Evolutionary conservation across 2,329 filamentous ascomycete species (phyloP).

Genomic region (Aureobasidium subglaciale): DNA sequence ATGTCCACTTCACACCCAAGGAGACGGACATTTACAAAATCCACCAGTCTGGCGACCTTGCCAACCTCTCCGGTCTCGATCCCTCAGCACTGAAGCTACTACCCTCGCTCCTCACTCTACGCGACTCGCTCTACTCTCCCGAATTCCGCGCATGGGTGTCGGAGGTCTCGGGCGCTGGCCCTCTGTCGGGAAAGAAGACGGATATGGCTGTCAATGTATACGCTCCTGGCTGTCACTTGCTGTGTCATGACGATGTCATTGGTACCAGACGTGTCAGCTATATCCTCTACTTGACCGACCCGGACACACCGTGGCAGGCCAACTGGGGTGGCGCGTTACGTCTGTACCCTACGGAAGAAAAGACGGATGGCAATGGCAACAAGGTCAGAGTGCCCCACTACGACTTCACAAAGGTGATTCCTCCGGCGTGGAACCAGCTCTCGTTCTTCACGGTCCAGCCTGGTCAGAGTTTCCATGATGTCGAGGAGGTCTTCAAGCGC

Average conservation of each 20-base stretch:
- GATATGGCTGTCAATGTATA: conserved; percentile 99
- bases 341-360: conserved; percentile 66
- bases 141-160: conserved; percentile 85
- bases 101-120: conserved; percentile 82
- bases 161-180: conserved; percentile 75
- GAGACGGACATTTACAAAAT: conserved; percentile 99
- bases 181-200: conserved; percentile 85
- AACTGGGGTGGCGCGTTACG: conserved; percentile 91
- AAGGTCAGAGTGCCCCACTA: conserved; percentile 73
- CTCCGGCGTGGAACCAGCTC: conserved; percentile 93
- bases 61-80: conserved; percentile 90
- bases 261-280: conserved; percentile 94
- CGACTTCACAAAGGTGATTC: conserved; percentile 73
- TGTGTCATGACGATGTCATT: conserved; percentile 98
- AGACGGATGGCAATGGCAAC: conserved; percentile 56
- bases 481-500: conserved; percentile 88
- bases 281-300: conserved; percentile 91
- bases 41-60: conserved; percentile 94
- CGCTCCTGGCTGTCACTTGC: conserved; percentile 86
- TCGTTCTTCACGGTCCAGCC: conserved; percentile 98
- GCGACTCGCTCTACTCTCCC: conserved; percentile 88
- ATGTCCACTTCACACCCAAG: conserved; percentile 94
- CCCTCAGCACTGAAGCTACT: conserved; percentile 77
- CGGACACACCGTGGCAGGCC: conserved; percentile 80
- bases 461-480: conserved; percentile 97